Base-by-base conservation (phyloP, 768 basidiomycete species). In the Rhizopogon salebrosus region DNA sequence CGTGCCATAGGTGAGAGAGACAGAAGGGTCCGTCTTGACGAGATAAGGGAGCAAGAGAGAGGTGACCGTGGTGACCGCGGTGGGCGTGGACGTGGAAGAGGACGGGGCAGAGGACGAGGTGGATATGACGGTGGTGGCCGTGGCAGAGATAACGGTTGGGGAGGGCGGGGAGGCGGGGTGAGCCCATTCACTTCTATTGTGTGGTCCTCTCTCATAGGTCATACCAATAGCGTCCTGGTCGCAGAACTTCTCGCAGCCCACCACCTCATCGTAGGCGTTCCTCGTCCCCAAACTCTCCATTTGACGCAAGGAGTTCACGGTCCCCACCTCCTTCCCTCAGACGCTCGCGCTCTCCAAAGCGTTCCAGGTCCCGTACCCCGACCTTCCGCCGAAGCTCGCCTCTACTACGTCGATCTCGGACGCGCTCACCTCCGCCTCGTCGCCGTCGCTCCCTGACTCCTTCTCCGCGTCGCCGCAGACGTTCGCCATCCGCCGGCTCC, bases 1-100 rank as follows among this genome's bases (percentile, higher is more conserved):
- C 75, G 82, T 18, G 80, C 82, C 3, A 74, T 90, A 51, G 83
- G 84, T 40, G 86, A 90, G 61, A 75, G 85, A 48, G 87, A 89
- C 62, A 78, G 89, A 51, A 73, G 89, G 23, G 73, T 75, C 41
- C 76, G 83, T 39, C 69, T 91, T 22, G 84, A 89, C 55, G 87
- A 89, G 54, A 76, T 88, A 10, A 73, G 85, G 39, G 82, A 83
- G 23, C 72, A 72, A n/a, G 86, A 83, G 48, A 72, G 82, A 42
- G 75, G 74, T 13, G 71, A 69, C 0, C 66, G 71, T 41, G 73
- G 73, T 3, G 69, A 75, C 27, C 75, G 76, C 22, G 62, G 69
- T 41, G 78, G 80, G 1, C 71, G 82, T 8, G 80, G 84, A 2
- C 65, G 85, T 2, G 82, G 85, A 1, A 62, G 83, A n/a, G 84